Evolutionary conservation across 371 early-diverging fungal species (phyloP).

Genomic region (Amoeboaphelidium protococcarum): DNA sequence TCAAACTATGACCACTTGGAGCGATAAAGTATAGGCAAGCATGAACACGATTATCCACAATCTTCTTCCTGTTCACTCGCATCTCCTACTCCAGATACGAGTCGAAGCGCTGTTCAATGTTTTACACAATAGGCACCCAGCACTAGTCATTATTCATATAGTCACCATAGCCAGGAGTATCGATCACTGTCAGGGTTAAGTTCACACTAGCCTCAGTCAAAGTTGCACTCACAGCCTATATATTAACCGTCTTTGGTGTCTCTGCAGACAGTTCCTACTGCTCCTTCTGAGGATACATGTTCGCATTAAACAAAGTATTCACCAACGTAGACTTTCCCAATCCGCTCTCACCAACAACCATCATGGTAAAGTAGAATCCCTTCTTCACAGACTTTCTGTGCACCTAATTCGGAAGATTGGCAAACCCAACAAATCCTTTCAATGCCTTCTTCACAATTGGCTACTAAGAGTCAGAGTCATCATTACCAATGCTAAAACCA

Average conservation of each 20-base stretch:
- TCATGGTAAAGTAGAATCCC: constrained; percentile 58
- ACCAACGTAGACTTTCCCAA: constrained; percentile 99
- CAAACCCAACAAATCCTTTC: constrained; percentile 86
- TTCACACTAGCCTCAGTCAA: constrained; percentile 55
- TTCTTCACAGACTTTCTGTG: constrained; percentile 92
- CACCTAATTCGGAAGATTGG: constrained; percentile 93
- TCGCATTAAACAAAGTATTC: constrained; percentile 89
- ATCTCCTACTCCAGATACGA: constrained; percentile 80
- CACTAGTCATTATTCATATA: constrained; percentile 83
- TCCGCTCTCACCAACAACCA: constrained; percentile 53
- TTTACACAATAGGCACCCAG: constrained; percentile 83
- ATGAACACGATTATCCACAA: constrained; percentile 81
- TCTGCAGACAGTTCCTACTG: constrained; percentile 48
- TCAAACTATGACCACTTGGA: constrained; percentile 72
- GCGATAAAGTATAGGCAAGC: constrained; percentile 93
- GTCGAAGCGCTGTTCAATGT: constrained; percentile 83
- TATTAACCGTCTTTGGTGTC: constrained; percentile 71
- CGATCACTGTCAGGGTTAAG: constrained; percentile 74
- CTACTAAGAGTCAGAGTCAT: too few relatives aligned
- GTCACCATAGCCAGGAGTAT: constrained; percentile 84
- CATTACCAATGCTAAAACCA: too few relatives aligned
- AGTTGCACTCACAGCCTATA: constrained; percentile 72
- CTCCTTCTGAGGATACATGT: constrained; percentile 61
- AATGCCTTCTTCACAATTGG: constrained; percentile 18
- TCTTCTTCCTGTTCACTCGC: constrained; percentile 56